Evolutionary conservation across 345 rosid species (phyloP), one percentile per base, ranked within the genome.

Genomic region (Salix purpurea): DNA sequence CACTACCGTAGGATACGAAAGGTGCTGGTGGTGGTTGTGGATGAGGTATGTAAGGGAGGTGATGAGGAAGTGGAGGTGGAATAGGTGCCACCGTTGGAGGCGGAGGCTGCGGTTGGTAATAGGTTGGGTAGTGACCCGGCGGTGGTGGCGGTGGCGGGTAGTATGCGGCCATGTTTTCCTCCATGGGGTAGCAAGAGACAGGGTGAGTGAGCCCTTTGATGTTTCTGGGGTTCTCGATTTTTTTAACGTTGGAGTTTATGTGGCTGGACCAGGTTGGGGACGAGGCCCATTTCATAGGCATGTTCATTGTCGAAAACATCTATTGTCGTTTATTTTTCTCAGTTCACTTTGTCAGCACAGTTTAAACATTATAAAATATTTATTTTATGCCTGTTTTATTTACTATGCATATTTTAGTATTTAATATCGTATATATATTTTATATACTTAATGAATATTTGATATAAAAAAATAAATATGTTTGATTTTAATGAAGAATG

Each of bases 81-180:
- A 48, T 48, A 1, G 79, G 44, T 11, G 78, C 75, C 4, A 76
- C 69, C 4, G 80, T 73, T n/a, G 76, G 79, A 9, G 88, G 85
- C 5, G 81, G 85, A 1, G 80, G 84, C 26, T 81, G 83, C 15
- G 76, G 44, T 32, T 72, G 76, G 81, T 73, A 78, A 52, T 73
- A 78, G 24, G 73, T 34, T 0, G 81, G 69, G 70, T 73, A 89
- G 76, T 73, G 73, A 12, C 44, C 81, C 7, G 76, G 67, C 12
- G 76, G 76, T 5, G 67, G 58, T 1, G 50, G 76, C 0, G 87
- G 82, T 65, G 83, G 89, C 15, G 85, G 87, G 83, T 88, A 88
- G 79, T 86, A 85, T 24, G 89, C 86, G 54, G 91, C 83, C 85
- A 85, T 77, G 79, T 56, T 58, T 34, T 88, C 88, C 81, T 90